These are phyloP conservation scores for Trametes punicea DNA, from an alignment of 768 basidiomycete species.

Conservation along the genomic window DNA sequence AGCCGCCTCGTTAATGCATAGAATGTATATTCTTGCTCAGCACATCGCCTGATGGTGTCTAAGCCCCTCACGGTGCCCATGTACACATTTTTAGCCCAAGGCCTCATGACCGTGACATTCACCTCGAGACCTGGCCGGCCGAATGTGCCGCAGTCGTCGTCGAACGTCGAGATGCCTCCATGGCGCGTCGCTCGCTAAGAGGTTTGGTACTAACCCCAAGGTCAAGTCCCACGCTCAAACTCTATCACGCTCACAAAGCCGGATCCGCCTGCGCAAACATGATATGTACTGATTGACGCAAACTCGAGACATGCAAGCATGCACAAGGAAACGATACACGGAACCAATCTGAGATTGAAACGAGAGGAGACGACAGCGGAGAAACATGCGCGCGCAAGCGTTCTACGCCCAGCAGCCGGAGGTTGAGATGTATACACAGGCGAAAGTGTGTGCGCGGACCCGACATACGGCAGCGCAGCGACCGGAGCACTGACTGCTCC, in stretches of 20 bases:
- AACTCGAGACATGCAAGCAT: too few species aligned
- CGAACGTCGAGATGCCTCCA: too few species aligned
- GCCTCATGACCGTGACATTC: too few species aligned
- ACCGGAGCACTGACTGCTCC: slow-evolving; percentile 7
- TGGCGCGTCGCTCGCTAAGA: not conserved
- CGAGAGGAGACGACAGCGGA: not conserved
- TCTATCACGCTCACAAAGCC: not conserved
- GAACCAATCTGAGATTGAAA: not conserved
- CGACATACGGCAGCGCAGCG: not conserved
- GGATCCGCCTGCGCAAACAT: too few species aligned
- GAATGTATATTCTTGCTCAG: slow-evolving; percentile 16
- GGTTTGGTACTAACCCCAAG: not conserved
- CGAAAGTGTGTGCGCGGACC: not conserved
- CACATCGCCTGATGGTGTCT: too few species aligned
- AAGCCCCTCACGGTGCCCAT: too few species aligned
- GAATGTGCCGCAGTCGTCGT: too few species aligned
- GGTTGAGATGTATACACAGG: not conserved
- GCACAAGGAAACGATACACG: not conserved
- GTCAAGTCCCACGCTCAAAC: not conserved
- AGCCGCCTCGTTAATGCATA: slow-evolving; percentile 10
- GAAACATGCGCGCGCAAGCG: not conserved
- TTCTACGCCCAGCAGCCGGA: not conserved
- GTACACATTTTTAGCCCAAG: too few species aligned
- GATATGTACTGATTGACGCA: too few species aligned
- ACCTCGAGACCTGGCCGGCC: not conserved